phyloP scores from a whole-genome alignment of 495 filamentous ascomycete genomes.

The Penicillium macrosclerotiorum region DNA sequence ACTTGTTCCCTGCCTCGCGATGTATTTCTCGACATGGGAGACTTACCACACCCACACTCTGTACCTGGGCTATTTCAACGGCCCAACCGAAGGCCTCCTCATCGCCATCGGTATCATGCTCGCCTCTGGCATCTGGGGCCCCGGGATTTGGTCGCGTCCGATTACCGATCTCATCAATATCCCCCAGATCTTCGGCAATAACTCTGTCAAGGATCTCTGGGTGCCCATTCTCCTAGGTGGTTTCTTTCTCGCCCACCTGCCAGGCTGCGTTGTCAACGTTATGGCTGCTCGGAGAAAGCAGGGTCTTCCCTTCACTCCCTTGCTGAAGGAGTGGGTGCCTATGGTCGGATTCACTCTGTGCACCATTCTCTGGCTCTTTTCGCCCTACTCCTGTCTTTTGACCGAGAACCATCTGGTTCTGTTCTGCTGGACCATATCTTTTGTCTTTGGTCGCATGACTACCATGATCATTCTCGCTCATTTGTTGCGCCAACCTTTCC shows the following conservation, averaged over 20 bases:
- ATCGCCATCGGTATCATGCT: conserved; percentile 85
- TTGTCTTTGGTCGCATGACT: conserved; percentile 99
- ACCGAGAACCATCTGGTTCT: conserved; percentile 81
- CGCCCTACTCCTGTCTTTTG: conserved; percentile 77
- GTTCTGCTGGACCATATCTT: conserved; percentile 89
- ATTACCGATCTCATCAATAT: conserved; percentile 64
- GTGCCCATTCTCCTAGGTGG: conserved; percentile 68
- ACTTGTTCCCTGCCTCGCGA: conserved; percentile 84
- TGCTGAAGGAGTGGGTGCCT: conserved; percentile 93
- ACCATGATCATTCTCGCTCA: conserved; percentile 99
- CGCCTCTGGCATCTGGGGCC: conserved; percentile 81
- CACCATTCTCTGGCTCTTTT: conserved; percentile 81
- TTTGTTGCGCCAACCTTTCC: conserved; percentile 88
- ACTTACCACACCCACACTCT: conserved; percentile 98
- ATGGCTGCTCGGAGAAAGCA: conserved; percentile 67
- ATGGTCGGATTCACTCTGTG: conserved; percentile 75
- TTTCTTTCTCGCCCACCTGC: conserved; percentile 79
- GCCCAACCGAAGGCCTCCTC: conserved; percentile 92
- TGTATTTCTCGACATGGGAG: conserved; percentile 99
- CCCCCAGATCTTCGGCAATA: conserved; percentile 57
- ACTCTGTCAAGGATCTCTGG: conserved; percentile 83
- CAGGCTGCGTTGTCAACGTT: conserved; percentile 77
- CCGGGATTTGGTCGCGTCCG: conserved; percentile 78
- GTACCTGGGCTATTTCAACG: conserved; percentile 96
- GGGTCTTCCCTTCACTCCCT: conserved; percentile 72